A percentile compares a stretch with the other conserved stretches of the same genome.
phyloP scores from a whole-genome alignment of 768 basidiomycete genomes.

The Rhizopogon vinicolor region DNA sequence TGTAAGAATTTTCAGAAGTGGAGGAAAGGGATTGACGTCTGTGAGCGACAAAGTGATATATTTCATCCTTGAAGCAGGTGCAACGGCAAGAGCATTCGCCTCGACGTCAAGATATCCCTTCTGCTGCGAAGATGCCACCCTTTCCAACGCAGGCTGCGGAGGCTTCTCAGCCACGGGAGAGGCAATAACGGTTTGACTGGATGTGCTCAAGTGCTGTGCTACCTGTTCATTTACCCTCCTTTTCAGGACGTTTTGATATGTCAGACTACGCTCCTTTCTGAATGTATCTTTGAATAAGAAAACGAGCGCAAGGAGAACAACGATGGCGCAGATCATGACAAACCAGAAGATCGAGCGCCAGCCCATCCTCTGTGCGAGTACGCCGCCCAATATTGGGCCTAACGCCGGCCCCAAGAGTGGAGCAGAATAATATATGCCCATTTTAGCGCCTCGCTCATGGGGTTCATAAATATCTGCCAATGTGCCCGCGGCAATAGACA shows the following conservation, averaged over 20 bases:
- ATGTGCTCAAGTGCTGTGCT: slow-evolving; percentile 11
- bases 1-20: slow-evolving; percentile 50
- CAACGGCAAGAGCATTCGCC: slow-evolving; percentile 1
- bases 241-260: slow-evolving; percentile 63
- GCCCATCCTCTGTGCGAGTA: slow-evolving; percentile 52
- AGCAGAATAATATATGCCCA: slow-evolving; percentile 74
- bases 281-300: slow-evolving; percentile 74
- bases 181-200: slow-evolving; percentile 9
- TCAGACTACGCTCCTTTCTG: slow-evolving; percentile 69
- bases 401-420: slow-evolving; percentile 51
- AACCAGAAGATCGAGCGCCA: slow-evolving; percentile 87
- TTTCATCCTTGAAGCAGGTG: slow-evolving; percentile 6
- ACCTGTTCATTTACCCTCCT: slow-evolving; percentile 28
- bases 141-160: background rate
- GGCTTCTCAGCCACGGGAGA: background rate
- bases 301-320: slow-evolving; percentile 48
- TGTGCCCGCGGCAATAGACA: slow-evolving; percentile 66
- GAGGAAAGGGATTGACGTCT: slow-evolving; percentile 67
- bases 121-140: slow-evolving; percentile 7
- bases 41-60: slow-evolving; percentile 49
- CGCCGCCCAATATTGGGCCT: slow-evolving; percentile 44
- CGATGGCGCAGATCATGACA: slow-evolving; percentile 54
- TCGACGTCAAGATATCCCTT: slow-evolving; percentile 15
- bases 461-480: slow-evolving; percentile 73
- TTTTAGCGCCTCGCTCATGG: slow-evolving; percentile 62